Evolutionary conservation across 805 yeast genomes (phyloP).

Genomic region (Scheffersomyces spartinae): DNA sequence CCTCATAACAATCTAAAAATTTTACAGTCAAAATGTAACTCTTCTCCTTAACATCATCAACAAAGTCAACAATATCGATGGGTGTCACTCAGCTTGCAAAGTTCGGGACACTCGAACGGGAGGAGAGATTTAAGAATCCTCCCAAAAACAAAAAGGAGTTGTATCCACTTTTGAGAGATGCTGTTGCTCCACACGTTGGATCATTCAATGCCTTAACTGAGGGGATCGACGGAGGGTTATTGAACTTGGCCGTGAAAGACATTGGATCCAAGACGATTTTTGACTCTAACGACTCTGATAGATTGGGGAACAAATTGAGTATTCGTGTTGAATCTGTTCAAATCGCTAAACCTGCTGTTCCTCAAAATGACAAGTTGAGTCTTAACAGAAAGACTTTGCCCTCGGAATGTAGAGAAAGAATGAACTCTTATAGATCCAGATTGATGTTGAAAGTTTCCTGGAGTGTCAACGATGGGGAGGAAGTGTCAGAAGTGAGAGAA

Average conservation of each 20-base stretch:
- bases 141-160: slow-evolving; percentile 76
- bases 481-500: slow-evolving; percentile 69
- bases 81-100: no score
- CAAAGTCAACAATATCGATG: no score
- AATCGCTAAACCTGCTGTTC: slow-evolving; percentile 71
- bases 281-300: slow-evolving; percentile 59
- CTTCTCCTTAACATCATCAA: slow-evolving; percentile 2
- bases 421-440: slow-evolving; percentile 71
- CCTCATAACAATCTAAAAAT: no score
- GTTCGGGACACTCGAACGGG: slow-evolving; percentile 81
- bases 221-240: slow-evolving; percentile 74
- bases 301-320: slow-evolving; percentile 75
- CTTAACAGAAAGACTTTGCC: slow-evolving; percentile 74
- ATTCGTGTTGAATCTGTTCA: slow-evolving; percentile 86
- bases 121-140: slow-evolving; percentile 74
- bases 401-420: slow-evolving; percentile 75
- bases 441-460: slow-evolving; percentile 70
- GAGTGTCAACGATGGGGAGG: slow-evolving; percentile 84
- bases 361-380: slow-evolving; percentile 60
- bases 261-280: slow-evolving; percentile 80
- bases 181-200: slow-evolving; percentile 90
- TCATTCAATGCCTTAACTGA: slow-evolving; percentile 93
- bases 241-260: slow-evolving; percentile 78
- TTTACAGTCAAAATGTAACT: no score
- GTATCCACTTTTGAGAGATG: slow-evolving; percentile 77